Conservation (phyloP, 805 yeast species). For the Kregervanrija delftensis region DNA sequence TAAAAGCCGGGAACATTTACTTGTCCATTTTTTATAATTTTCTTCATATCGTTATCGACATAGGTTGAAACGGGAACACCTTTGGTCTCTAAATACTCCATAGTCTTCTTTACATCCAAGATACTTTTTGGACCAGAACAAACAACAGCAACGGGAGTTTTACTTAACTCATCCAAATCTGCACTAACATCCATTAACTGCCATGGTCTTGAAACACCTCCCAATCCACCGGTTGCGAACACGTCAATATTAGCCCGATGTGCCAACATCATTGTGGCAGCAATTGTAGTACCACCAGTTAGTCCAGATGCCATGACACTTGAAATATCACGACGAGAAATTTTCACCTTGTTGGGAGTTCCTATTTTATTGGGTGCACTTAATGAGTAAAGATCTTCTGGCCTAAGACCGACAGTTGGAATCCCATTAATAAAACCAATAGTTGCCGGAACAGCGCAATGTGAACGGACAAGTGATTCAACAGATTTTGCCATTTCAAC, state of each 20-base stretch:
- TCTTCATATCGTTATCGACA: conserved; percentile 19
- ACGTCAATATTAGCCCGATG: conserved; percentile 70
- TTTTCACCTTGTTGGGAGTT: conserved; percentile 39
- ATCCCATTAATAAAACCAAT: conserved; percentile 68
- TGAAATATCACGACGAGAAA: conserved; percentile 77
- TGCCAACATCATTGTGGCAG: conserved; percentile 81
- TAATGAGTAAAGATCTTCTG: conserved; percentile 41
- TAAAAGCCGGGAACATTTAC: conserved; percentile 71
- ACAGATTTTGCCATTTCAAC: conserved; percentile 64
- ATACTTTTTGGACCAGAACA: conserved; percentile 90
- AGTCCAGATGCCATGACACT: conserved; percentile 53
- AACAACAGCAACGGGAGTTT: conserved; percentile 83
- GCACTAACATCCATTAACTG: conserved; percentile 77
- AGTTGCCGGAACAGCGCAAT: conserved; percentile 80
- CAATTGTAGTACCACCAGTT: conserved; percentile 88
- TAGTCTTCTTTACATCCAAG: conserved; percentile 69
- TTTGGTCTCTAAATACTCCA: conserved; percentile 85
- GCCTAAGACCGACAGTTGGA: conserved; percentile 61
- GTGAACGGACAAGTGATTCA: conserved; percentile 49
- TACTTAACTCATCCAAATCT: conserved; percentile 76
- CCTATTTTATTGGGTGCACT: conserved; percentile 28
- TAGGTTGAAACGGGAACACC: conserved; percentile 79
- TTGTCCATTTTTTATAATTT: conserved; percentile 10
- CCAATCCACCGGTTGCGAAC: conserved; percentile 90
- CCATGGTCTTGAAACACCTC: conserved; percentile 84